A percentile compares a stretch with the other conserved stretches of the same genome.
phyloP scores from a whole-genome alignment of 2,329 filamentous ascomycete species.

The Cordyceps cicadae region DNA sequence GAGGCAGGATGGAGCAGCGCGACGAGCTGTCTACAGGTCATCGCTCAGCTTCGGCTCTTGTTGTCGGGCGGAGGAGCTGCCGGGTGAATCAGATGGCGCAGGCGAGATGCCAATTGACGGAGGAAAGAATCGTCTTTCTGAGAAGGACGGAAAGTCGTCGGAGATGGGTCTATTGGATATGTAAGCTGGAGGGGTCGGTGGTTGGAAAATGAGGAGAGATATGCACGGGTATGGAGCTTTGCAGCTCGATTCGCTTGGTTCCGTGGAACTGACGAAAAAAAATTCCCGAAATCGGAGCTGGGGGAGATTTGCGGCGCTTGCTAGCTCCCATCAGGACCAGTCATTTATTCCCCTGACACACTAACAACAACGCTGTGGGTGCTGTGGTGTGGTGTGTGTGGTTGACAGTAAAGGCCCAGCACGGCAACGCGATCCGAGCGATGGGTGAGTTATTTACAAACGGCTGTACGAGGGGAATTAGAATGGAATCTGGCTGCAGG shows the following conservation, averaged over 20 bases:
- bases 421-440: background rate
- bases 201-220: background rate
- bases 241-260: background rate
- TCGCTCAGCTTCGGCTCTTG: background rate
- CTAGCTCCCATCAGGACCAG: background rate
- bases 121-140: background rate
- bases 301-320: background rate
- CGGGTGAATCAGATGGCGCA: background rate
- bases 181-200: background rate
- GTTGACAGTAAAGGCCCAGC: too few species aligned
- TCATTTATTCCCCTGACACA: too few species aligned
- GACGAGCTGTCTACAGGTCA: background rate
- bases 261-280: background rate
- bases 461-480: background rate
- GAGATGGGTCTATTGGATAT: background rate
- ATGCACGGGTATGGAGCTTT: background rate
- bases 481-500: background rate
- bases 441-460: background rate
- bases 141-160: background rate
- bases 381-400: too few species aligned
- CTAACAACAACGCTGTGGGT: too few species aligned
- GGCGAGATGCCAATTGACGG: background rate
- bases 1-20: background rate
- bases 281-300: constrained; percentile 2
- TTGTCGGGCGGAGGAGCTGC: background rate